phyloP scores from a whole-genome alignment of 2,329 filamentous ascomycete genomes.

The Pseudogymnoascus sp. region DNA sequence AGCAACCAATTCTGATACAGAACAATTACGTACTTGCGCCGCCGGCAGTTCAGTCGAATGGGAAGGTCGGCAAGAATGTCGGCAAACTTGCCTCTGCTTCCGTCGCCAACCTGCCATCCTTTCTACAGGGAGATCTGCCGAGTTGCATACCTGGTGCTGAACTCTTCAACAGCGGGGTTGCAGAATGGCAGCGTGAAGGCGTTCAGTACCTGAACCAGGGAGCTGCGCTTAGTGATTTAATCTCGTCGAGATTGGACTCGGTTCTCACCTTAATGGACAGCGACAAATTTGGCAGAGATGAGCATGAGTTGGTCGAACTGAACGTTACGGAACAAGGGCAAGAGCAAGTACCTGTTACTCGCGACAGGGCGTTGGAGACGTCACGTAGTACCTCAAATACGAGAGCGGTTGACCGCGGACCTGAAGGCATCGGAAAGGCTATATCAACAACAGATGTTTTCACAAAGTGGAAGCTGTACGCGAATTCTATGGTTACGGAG shows the following conservation, averaged over 20 bases:
- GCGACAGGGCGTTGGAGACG: background rate
- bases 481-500: constrained; percentile 65
- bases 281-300: constrained; percentile 45
- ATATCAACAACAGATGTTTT: constrained; percentile 51
- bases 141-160: constrained; percentile 26
- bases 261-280: constrained; percentile 66
- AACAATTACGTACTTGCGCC: constrained; percentile 38
- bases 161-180: constrained; percentile 37
- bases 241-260: constrained; percentile 55
- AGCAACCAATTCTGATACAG: constrained; percentile 41
- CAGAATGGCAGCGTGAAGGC: constrained; percentile 35
- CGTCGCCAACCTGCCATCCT: constrained; percentile 31
- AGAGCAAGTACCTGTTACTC: background rate
- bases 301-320: constrained; percentile 41
- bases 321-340: background rate
- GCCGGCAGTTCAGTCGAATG: constrained; percentile 13
- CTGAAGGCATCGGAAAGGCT: constrained; percentile 15
- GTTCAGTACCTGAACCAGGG: constrained; percentile 39
- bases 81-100: constrained; percentile 34
- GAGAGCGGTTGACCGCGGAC: background rate
- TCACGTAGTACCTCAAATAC: constrained; percentile 16
- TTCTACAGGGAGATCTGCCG: constrained; percentile 32
- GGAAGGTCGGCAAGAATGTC: constrained; percentile 21
- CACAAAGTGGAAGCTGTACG: constrained; percentile 68
- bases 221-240: constrained; percentile 46